Evolutionary conservation across 306 rosid genomes (phyloP), one percentile per base, ranked within the genome.

Genomic region (Parietaria judaica): DNA sequence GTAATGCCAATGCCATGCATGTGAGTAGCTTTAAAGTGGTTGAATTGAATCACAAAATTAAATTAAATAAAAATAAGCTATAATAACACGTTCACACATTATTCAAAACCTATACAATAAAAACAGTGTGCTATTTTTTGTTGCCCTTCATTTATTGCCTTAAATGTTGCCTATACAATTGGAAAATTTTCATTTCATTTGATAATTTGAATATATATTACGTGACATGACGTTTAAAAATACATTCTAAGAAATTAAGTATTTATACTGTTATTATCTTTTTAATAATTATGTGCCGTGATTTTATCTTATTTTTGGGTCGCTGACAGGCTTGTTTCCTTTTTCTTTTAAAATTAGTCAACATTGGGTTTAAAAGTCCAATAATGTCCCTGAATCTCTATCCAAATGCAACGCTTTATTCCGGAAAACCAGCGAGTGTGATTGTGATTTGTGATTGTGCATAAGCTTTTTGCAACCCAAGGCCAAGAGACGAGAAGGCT

Each of bases 321-420:
- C 37, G 56, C 72, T 76, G 85, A 74, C 78, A 64, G 64, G 8
- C 11, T 61, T 67, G n/a, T 60, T 72, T 15, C 31, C 14, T 3
- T 14, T 70, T 31, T 12, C 16, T n/a, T 56, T 70, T 7, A 0
- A 10, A 57, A n/a, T 36, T 31, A 41, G 55, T 67, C 56, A 65
- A 64, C 65, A 35, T 63, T 68, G 61, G 60, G 52, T 65, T 61
- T 51, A n/a, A 51, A 65, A 68, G 64, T 43, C 52, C 50, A 47
- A 36, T 66, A 60, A 49, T 49, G 52, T 65, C 66, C 36, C 45
- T 59, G 45, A 9, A 51, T 65, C 74, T 14, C 69, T 38, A 64
- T 64, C 84, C 65, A 60, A 64, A 55, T 34, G 66, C 46, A 58
- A 23, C 61, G 48, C 52, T 66, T 60, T 46, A 45, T 4, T 43